Conservation (phyloP, 1,284 basidiomycete genomes). For the Ganoderma meredithae region DNA sequence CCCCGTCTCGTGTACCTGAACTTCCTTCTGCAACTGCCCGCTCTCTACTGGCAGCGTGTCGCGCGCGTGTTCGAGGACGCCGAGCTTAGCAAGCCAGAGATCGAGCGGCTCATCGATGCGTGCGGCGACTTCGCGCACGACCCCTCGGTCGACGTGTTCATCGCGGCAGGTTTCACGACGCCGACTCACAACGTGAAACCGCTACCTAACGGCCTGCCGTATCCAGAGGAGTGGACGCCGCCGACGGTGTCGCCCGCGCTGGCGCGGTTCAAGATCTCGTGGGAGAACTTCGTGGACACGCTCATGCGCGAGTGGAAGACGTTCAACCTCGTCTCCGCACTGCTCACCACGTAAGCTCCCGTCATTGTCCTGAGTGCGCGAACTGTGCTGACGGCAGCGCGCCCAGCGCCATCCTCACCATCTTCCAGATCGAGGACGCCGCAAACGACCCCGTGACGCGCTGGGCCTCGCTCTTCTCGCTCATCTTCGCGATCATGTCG, state of each 20-base stretch:
- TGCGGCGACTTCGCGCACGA: conserved; percentile 38
- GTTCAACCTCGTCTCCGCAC: conserved; percentile 74
- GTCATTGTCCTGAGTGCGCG: background rate
- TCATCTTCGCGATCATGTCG: conserved; percentile 76
- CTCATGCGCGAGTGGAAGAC: conserved; percentile 81
- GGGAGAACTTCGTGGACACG: conserved; percentile 77
- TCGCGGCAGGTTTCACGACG: conserved; percentile 26
- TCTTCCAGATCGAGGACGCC: conserved; percentile 72
- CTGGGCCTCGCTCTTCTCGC: conserved; percentile 69
- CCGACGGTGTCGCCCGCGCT: conserved; percentile 65
- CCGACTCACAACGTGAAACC: conserved; percentile 20
- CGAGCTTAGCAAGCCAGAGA: conserved; percentile 75
- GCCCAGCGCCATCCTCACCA: conserved; percentile 72
- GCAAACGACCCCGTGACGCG: conserved; percentile 70
- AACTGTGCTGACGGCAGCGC: background rate
- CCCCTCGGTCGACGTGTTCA: conserved; percentile 27
- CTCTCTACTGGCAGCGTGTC: conserved; percentile 78
- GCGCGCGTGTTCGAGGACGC: conserved; percentile 76
- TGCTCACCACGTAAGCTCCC: conserved; percentile 68
- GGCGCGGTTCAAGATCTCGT: conserved; percentile 71
- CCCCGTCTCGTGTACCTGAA: conserved; percentile 69
- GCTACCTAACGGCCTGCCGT: conserved; percentile 48
- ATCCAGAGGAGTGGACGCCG: conserved; percentile 70
- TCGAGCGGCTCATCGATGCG: conserved; percentile 69
- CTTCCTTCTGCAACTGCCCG: conserved; percentile 71